phyloP scores from a whole-genome alignment of 2,329 filamentous ascomycete species.

The Arthrinium phaeospermum region DNA sequence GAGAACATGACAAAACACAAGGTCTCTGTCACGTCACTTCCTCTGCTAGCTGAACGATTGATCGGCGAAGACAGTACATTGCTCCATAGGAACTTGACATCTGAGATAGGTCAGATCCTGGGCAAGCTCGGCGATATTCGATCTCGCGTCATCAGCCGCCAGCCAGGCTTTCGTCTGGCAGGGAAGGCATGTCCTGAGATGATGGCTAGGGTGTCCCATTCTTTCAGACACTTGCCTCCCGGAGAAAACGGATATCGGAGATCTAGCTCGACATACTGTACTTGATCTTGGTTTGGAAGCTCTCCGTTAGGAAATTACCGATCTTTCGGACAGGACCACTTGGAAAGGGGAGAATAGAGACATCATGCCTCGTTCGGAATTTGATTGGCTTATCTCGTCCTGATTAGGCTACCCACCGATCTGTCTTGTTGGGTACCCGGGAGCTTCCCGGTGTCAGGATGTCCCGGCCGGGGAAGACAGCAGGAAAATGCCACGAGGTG shows the following conservation, averaged over 20 bases:
- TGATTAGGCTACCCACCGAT: neutral
- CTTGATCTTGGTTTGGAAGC: neutral
- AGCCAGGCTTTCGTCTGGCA: no score
- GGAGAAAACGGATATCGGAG: neutral
- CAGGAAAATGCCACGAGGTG: neutral
- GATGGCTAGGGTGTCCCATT: neutral
- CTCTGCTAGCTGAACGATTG: neutral
- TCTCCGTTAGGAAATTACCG: neutral
- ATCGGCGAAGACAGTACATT: neutral
- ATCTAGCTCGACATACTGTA: neutral
- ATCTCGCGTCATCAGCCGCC: neutral
- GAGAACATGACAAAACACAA: neutral
- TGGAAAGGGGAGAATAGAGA: neutral
- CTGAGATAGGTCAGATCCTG: neutral
- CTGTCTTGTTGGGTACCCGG: neutral
- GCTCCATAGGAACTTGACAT: neutral
- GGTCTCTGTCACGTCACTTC: neutral
- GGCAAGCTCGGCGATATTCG: neutral
- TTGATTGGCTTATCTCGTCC: neutral
- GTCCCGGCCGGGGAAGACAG: neutral
- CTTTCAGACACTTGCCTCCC: neutral
- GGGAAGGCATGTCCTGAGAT: neutral
- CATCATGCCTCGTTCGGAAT: neutral
- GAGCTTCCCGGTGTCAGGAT: neutral
- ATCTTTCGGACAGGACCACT: neutral